Evolutionary conservation across 106 monocot genomes (phyloP).

Genomic region (Cymbidium sinense): DNA sequence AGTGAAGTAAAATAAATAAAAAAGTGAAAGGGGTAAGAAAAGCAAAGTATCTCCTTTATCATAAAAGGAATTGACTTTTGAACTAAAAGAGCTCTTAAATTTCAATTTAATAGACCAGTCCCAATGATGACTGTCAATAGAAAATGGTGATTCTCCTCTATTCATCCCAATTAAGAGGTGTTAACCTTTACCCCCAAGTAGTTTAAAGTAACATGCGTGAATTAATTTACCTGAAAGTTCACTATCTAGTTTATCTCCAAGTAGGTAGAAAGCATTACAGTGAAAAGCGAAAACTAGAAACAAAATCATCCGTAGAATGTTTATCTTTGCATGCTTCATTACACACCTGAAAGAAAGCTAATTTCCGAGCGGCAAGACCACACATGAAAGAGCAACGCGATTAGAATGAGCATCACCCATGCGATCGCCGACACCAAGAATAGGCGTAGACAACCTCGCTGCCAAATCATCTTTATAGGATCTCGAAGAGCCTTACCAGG

Average conservation of each 20-base stretch:
- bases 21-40: not conserved
- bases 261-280: not conserved
- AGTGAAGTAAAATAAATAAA: not conserved
- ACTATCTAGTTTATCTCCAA: not conserved
- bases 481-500: slow-evolving; percentile 19
- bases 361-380: slow-evolving; percentile 75
- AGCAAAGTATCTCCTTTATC: not conserved
- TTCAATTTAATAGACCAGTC: not conserved
- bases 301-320: not conserved
- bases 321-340: not conserved
- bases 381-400: slow-evolving; percentile 47
- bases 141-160: not conserved
- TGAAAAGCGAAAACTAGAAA: not conserved
- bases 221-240: not conserved
- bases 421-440: slow-evolving; percentile 53
- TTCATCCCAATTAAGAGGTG: not conserved
- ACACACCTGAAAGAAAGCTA: slow-evolving; percentile 50
- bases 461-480: slow-evolving; percentile 40
- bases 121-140: too few relatives aligned
- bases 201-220: not conserved
- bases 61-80: not conserved
- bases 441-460: slow-evolving; percentile 50
- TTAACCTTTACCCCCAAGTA: not conserved
- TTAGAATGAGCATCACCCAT: slow-evolving; percentile 72
- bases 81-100: not conserved